Evolutionary conservation across 169 alveolate genomes (phyloP), one percentile per base, ranked within the genome.

Genomic region (Eimeria maxima): DNA sequence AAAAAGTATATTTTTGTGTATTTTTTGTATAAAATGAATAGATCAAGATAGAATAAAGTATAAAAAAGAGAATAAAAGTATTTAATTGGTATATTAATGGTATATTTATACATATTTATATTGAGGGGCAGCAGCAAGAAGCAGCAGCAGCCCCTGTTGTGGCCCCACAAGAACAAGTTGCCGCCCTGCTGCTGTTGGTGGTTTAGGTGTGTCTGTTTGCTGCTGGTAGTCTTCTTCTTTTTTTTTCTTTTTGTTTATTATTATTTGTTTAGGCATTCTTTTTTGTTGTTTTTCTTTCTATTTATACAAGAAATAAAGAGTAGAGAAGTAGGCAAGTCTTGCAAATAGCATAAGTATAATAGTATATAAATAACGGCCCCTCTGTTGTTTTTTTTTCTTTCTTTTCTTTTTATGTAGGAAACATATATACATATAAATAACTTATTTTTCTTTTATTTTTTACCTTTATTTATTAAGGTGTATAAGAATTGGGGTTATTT

Each of bases 161-260:
- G 76, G 76, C 76, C 76, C 76, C 76, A 60, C 71, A 60, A 60
- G 22, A 1, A 18, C 67, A 57, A 57, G 22, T 50, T 50, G 18
- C 27, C 71, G 29, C 27, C 71, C 33, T 13, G 76, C 76, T 65
- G n/a, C n/a, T 27, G 76, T 18, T 65, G 76, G 6, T 65, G 76
- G 76, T 65, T 65, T 65, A 65, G 76, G 76, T 65, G 76, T 65
- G 76, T 65, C 76, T 65, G 76, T n/a, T n/a, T 65, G 76, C 20
- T 8, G 38, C 4, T 18, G n/a, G 16, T 24, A 5, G 33, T n/a
- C 76, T 65, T 16, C 76, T 65, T 65, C 76, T 65, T 22, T 60
- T 60, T 6, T 60, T 27, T 65, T 65, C 44, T 20, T 8, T 24
- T n/a, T 65, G 38, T 6, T 65, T 65, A 6, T 65, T 22, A 8